Evolutionary conservation across 148 eudicot genomes (phyloP).

Genomic region (Camellia japonica): DNA sequence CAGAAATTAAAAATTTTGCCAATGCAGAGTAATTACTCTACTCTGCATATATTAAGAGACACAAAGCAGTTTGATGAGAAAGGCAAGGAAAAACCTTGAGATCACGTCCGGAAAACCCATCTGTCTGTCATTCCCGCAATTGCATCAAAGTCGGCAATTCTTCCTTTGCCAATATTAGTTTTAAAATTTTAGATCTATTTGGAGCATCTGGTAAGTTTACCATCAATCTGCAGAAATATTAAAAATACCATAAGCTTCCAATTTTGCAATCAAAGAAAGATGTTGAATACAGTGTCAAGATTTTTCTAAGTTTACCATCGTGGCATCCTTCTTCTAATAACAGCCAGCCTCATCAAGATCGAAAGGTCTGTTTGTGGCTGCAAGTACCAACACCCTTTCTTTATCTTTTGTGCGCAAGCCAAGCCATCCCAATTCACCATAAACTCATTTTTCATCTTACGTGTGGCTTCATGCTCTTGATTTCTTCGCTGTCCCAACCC

Average conservation of each 20-base stretch:
- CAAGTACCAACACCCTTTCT: slow-evolving; percentile 83
- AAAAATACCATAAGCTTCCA: neutral
- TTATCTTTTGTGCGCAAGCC: slow-evolving; percentile 73
- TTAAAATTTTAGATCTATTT: slow-evolving; percentile 68
- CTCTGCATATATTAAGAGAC: neutral
- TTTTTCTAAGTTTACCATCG: slow-evolving; percentile 38
- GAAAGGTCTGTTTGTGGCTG: slow-evolving; percentile 86
- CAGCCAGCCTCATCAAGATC: slow-evolving; percentile 93
- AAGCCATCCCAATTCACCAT: slow-evolving; percentile 97
- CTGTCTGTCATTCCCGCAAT: slow-evolving; percentile 87
- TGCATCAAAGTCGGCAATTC: slow-evolving; percentile 68
- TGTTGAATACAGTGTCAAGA: neutral
- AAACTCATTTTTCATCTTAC: slow-evolving; percentile 84
- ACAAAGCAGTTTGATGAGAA: neutral
- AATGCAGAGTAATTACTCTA: neutral
- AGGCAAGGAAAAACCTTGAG: slow-evolving; percentile 57
- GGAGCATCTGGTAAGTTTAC: slow-evolving; percentile 71
- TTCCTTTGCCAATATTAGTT: slow-evolving; percentile 70
- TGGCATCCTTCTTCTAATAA: slow-evolving; percentile 84
- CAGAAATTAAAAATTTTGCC: slow-evolving; percentile 5
- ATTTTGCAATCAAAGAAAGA: slow-evolving; percentile 15
- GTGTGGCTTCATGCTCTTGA: slow-evolving; percentile 84
- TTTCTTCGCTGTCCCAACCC: slow-evolving; percentile 73
- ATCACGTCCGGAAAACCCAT: slow-evolving; percentile 92
- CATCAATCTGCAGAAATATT: slow-evolving; percentile 54